These are phyloP conservation scores for Kazachstania kunashirensis DNA, from an alignment of 805 yeast species.

Conservation along the genomic window DNA sequence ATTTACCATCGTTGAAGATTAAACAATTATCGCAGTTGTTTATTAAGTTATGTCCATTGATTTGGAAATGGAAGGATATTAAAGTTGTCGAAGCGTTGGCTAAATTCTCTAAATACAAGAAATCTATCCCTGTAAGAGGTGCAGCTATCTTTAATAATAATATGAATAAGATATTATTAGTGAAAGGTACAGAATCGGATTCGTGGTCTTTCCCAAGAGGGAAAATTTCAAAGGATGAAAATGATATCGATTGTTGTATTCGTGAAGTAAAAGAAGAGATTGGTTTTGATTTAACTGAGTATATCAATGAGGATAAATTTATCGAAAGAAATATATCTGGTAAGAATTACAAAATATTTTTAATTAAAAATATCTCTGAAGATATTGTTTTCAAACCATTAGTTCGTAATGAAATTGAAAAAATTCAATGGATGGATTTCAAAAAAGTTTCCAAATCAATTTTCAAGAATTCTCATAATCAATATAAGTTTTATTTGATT, in stretches of 20 bases:
- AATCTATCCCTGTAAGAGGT: constrained; percentile 91
- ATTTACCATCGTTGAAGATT: constrained; percentile 68
- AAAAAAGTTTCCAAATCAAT: constrained; percentile 33
- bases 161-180: constrained; percentile 62
- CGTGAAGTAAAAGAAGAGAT: constrained; percentile 92
- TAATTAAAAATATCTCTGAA: constrained; percentile 71
- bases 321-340: constrained; percentile 75
- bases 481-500: constrained; percentile 31
- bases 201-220: constrained; percentile 97
- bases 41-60: constrained; percentile 58
- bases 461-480: constrained; percentile 21
- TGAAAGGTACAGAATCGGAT: constrained; percentile 73
- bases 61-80: constrained; percentile 72
- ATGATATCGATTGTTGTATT: constrained; percentile 78
- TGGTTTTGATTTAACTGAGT: constrained; percentile 71
- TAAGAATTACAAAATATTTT: constrained; percentile 75
- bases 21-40: constrained; percentile 62
- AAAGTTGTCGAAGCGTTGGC: constrained; percentile 65
- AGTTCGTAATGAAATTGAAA: constrained; percentile 80
- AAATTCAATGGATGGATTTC: constrained; percentile 70
- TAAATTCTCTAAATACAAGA: constrained; percentile 75
- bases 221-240: constrained; percentile 86
- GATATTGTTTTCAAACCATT: constrained; percentile 64
- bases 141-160: constrained; percentile 73
- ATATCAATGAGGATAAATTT: constrained; percentile 58